Evolutionary conservation across 2,329 filamentous ascomycete genomes (phyloP), one percentile per base, ranked within the genome.

Genomic region (Penicillium sp.): DNA sequence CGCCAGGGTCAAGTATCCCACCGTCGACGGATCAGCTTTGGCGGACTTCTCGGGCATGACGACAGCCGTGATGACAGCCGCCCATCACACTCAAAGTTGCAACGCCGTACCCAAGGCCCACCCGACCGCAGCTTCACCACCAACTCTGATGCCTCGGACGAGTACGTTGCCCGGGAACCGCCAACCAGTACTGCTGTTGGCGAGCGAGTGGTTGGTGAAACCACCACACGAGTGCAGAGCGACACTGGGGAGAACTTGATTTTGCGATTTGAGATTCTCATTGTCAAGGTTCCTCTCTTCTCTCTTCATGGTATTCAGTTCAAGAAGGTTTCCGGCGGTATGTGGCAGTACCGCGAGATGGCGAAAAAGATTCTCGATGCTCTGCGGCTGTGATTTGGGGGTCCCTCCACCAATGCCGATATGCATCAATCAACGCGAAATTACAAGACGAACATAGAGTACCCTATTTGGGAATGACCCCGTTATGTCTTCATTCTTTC

Each of bases 281-380:
- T 99, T 69, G 95, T 99, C 75, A 99, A 99, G 80, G 93, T 99
- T 28, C 95, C 95, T 13, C 82, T 99, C 56, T 88, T 99, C 63
- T 93, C 91, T 45, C 81, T 99, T 60, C 94, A 99, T 74, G 95
- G 95, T 53, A 93, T 99, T 64, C 95, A 98, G 77, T 99, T 99
- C 83, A 99, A 99, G 84, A 93, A 95, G 75, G 89, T 98, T 69
- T 88, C 91, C 60, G 94, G 95, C 38, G 94, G 96, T 62, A 98
- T 95, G 61, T 98, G 94, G 93, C 93, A 97, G 78, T 99, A 96
- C 81, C 97, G 97, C 83, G 94, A 92, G 73, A 96, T 98, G 93
- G 95, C 95, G 38, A 93, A 97, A 78, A 93, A 93, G 71, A 97
- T 99, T 72, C 82, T 99, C 69, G 88, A 90, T 73, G 93, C 95